Percentiles rank a stretch among this genome's conserved stretches.
Conservation (phyloP, 768 basidiomycete species). For the Suillus weaverae region DNA sequence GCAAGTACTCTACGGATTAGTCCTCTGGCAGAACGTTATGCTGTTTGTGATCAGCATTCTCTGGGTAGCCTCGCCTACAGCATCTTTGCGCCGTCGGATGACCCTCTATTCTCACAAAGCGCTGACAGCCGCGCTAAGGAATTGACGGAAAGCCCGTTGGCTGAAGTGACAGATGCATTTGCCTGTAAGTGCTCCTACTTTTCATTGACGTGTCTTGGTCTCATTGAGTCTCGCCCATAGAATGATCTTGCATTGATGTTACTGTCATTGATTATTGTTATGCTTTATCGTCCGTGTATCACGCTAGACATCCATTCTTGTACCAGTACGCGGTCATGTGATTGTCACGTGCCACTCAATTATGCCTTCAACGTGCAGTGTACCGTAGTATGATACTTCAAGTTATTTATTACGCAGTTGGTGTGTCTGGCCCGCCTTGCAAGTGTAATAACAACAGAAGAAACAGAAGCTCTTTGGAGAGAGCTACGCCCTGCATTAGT, state of each 20-base stretch:
- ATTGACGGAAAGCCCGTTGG: slow-evolving; percentile 14
- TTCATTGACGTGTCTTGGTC: neutral
- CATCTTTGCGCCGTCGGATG: neutral
- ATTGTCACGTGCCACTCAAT: slow-evolving; percentile 2
- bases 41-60: neutral
- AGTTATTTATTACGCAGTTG: too few species aligned
- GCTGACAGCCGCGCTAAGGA: slow-evolving; percentile 11
- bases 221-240: neutral
- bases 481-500: neutral
- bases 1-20: neutral
- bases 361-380: neutral
- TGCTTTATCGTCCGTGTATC: neutral
- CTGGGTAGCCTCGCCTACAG: neutral
- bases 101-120: neutral
- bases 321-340: slow-evolving; percentile 2
- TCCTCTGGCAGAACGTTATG: neutral
- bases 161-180: slow-evolving; percentile 13
- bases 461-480: neutral
- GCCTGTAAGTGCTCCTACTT: neutral
- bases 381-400: too few species aligned
- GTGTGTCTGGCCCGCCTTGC: neutral
- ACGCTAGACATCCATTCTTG: neutral
- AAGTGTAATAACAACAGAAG: too few species aligned
- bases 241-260: neutral
- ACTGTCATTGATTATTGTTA: neutral